These are phyloP conservation scores for Ramalina peruviana DNA, from an alignment of 495 filamentous ascomycete species.

Conservation along the genomic window DNA sequence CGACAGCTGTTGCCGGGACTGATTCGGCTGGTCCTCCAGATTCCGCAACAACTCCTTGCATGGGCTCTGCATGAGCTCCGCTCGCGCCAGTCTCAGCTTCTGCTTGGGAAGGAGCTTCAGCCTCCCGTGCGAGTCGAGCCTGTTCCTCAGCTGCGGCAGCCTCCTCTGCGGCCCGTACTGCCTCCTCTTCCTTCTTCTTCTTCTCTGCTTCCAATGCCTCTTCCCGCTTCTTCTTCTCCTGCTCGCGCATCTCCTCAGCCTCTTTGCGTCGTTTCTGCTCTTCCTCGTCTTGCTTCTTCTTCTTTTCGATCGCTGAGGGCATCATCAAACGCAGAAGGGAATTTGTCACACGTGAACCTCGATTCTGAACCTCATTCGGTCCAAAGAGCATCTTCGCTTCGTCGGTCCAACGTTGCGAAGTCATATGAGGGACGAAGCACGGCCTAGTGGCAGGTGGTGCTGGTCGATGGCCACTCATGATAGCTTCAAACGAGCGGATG, in stretches of 20 bases:
- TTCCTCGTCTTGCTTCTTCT: constrained; percentile 41
- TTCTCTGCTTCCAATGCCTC: constrained; percentile 43
- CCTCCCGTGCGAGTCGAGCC: constrained; percentile 23
- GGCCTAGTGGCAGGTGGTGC: constrained; percentile 13
- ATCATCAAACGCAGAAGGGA: constrained; percentile 62
- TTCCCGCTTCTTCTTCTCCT: constrained; percentile 52
- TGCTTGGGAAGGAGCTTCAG: constrained; percentile 26
- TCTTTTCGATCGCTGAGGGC: constrained; percentile 72
- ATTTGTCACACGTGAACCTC: constrained; percentile 54
- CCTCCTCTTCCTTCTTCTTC: constrained; percentile 20
- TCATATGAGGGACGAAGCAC: constrained; percentile 37
- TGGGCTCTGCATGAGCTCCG: constrained; percentile 35
- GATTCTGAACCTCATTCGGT: constrained; percentile 50
- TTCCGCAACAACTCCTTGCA: constrained; percentile 71
- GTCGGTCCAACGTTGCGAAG: constrained; percentile 70
- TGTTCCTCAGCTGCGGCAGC: constrained; percentile 14
- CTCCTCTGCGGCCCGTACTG: constrained; percentile 31
- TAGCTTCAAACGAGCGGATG: constrained; percentile 37
- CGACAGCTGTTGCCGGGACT: constrained; percentile 16
- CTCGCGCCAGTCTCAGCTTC: constrained; percentile 24
- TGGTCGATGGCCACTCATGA: constrained; percentile 37
- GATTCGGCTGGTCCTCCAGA: constrained; percentile 1
- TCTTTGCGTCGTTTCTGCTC: constrained; percentile 58
- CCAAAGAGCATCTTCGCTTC: constrained; percentile 75
- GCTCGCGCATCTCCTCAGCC: constrained; percentile 40